Conservation (phyloP, 2,329 filamentous ascomycete genomes). For the Hypoxylon sp. region DNA sequence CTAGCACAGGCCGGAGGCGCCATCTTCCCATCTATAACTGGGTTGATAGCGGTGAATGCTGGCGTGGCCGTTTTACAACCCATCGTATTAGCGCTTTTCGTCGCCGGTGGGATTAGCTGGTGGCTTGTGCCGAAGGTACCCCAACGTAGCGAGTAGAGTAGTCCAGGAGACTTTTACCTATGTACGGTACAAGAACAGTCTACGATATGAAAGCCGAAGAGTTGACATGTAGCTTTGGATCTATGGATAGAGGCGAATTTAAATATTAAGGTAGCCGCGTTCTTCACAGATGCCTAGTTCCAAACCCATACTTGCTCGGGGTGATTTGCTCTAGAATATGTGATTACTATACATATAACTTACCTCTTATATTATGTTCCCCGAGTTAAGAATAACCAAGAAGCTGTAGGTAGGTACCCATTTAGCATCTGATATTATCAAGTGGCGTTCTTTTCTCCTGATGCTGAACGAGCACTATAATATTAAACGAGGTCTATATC, state of each 20-base stretch:
- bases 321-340: no score
- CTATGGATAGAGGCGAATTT: background rate
- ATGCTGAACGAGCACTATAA: background rate
- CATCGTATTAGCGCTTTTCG: slow-evolving; percentile 62
- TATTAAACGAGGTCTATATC: background rate
- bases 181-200: background rate
- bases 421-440: background rate
- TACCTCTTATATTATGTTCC: no score
- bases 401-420: no score
- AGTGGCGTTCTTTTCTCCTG: background rate
- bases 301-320: no score
- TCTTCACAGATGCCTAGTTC: no score
- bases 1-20: slow-evolving; percentile 67
- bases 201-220: background rate
- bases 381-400: no score
- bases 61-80: slow-evolving; percentile 65
- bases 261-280: background rate
- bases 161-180: background rate
- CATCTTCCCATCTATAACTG: slow-evolving; percentile 67
- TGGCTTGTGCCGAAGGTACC: slow-evolving; percentile 56
- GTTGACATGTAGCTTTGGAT: background rate
- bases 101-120: slow-evolving; percentile 61
- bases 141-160: slow-evolving; percentile 46
- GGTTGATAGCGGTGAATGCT: slow-evolving; percentile 61
- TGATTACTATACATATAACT: no score